These are phyloP conservation scores for Cladosporium sp. DNA, from an alignment of 2,329 filamentous ascomycete species.

Conservation along the genomic window DNA sequence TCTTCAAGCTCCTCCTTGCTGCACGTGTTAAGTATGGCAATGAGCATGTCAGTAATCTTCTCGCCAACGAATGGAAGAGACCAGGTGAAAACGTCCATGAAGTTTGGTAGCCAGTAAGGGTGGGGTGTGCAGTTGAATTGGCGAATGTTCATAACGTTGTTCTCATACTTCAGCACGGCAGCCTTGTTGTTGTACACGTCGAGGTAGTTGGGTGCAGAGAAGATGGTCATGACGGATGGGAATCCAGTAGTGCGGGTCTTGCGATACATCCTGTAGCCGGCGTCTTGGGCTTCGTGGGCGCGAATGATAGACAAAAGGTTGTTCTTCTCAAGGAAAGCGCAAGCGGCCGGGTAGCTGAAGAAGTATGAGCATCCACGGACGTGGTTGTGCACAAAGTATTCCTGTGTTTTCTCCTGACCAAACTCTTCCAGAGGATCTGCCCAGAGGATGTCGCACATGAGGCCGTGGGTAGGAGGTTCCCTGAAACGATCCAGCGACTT, in stretches of 20 bases:
- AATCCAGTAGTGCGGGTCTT: constrained; percentile 98
- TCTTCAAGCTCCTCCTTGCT: constrained; percentile 96
- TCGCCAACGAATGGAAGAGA: constrained; percentile 97
- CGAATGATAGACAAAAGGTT: constrained; percentile 95
- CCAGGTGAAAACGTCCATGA: constrained; percentile 99
- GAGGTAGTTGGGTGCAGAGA: constrained; percentile 97
- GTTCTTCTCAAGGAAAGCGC: constrained; percentile 97
- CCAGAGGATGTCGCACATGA: constrained; percentile 99
- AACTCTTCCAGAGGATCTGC: constrained; percentile 97
- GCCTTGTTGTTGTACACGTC: constrained; percentile 99
- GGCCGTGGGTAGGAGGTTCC: constrained; percentile 90
- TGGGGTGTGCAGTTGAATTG: constrained; percentile 99
- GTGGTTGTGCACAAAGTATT: constrained; percentile 97
- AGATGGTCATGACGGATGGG: constrained; percentile 99
- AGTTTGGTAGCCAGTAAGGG: constrained; percentile 98
- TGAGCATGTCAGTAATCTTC: constrained; percentile 98
- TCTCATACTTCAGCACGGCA: constrained; percentile 97
- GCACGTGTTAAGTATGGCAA: constrained; percentile 95
- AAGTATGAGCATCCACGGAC: constrained; percentile 98
- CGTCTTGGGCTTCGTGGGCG: constrained; percentile 97
- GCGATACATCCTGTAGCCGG: constrained; percentile 97
- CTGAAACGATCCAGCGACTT: constrained; percentile 98
- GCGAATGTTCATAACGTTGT: constrained; percentile 99
- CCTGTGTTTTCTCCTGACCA: constrained; percentile 95
- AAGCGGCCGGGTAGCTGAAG: constrained; percentile 96